phyloP scores from a whole-genome alignment of 306 rosid species.

The Vicia sativa region DNA sequence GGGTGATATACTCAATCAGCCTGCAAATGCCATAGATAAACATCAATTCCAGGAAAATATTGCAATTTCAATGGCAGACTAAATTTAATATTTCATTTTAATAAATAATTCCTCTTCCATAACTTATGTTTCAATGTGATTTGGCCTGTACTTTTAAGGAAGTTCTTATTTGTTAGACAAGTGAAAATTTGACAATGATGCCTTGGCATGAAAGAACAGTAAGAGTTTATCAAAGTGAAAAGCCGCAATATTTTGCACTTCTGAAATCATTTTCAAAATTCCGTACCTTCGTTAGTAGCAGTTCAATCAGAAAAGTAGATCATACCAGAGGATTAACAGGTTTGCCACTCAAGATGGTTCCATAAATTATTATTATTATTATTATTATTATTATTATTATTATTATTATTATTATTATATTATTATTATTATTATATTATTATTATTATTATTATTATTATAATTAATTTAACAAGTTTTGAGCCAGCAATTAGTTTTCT shows the following conservation, averaged over 20 bases:
- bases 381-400: too few species aligned
- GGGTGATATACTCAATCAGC: slow-evolving; percentile 55
- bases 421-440: too few species aligned
- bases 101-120: slow-evolving; percentile 8
- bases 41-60: slow-evolving; percentile 33
- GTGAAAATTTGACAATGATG: not conserved
- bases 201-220: not conserved
- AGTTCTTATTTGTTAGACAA: not conserved
- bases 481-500: slow-evolving; percentile 17
- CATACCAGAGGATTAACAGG: not conserved
- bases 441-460: too few species aligned
- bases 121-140: slow-evolving; percentile 8
- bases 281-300: not conserved
- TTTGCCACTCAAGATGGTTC: slow-evolving; percentile 22
- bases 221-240: not conserved
- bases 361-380: not conserved
- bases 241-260: not conserved
- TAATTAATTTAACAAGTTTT: too few species aligned
- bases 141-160: too few species aligned
- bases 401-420: too few species aligned
- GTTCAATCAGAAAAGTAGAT: not conserved
- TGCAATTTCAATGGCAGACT: slow-evolving; percentile 19
- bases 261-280: not conserved
- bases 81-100: slow-evolving; percentile 28
- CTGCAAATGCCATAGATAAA: slow-evolving; percentile 53